These are phyloP conservation scores for Dioscorea zingiberensis DNA, from an alignment of 106 monocot species.

Conservation along the genomic window DNA sequence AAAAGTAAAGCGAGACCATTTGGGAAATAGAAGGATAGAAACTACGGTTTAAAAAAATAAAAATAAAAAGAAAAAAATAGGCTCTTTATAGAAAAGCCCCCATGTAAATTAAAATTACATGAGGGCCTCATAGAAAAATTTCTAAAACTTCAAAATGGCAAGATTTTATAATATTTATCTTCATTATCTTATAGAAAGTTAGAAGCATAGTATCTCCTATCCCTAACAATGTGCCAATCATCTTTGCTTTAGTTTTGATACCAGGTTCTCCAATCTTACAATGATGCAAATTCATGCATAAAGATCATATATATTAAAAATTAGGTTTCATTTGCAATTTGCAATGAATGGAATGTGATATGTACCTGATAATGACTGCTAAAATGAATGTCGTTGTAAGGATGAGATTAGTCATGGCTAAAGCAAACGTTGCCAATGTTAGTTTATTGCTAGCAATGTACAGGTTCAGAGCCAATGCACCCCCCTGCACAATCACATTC, in stretches of 20 bases:
- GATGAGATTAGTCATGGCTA: slow-evolving; percentile 38
- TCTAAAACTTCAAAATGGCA: too few species aligned
- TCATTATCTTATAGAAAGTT: slow-evolving; percentile 63
- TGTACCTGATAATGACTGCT: slow-evolving; percentile 32
- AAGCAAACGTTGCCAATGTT: slow-evolving; percentile 46
- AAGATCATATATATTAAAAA: too few species aligned
- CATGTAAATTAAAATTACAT: too few species aligned
- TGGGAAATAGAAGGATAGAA: too few species aligned
- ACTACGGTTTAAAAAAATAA: too few species aligned
- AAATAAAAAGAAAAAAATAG: too few species aligned
- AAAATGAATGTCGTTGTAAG: slow-evolving; percentile 53
- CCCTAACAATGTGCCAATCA: slow-evolving; percentile 54
- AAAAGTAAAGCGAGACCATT: too few species aligned
- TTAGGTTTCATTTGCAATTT: too few species aligned
- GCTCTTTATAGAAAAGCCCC: too few species aligned
- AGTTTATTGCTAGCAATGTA: slow-evolving; percentile 37
- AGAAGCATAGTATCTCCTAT: slow-evolving; percentile 83
- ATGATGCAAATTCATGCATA: too few species aligned
- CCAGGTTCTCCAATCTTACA: slow-evolving; percentile 48
- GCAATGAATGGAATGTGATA: neutral
- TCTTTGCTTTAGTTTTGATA: slow-evolving; percentile 39
- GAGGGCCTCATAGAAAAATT: too few species aligned
- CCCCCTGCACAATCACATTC: slow-evolving; percentile 43
- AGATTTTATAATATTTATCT: slow-evolving; percentile 29
- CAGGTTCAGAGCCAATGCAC: slow-evolving; percentile 44